Base-by-base conservation (phyloP, 148 eudicot genomes). In the Camellia granthamiana region DNA sequence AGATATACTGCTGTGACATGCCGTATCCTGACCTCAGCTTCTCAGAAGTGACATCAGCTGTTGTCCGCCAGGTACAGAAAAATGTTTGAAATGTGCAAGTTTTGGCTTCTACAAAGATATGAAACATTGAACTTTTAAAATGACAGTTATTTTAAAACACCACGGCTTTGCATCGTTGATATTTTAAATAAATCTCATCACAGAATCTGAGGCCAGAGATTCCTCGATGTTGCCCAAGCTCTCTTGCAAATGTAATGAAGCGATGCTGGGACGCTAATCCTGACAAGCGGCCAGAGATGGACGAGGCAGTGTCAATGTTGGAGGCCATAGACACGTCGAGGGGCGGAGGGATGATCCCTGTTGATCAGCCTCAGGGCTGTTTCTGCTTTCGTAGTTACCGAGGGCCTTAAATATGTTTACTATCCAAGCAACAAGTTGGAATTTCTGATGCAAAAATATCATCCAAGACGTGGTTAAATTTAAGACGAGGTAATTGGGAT, bases 1-100 rank as follows among this genome's bases (percentile, higher is more conserved):
- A 94, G 85, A 94, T 91, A 62, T 94, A 94, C 86, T 94, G 98
- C 81, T 94, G 98, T 81, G 98, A 94, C 86, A 92, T 94, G 98
- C 97, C 98, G 12, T 94, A 94, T 85, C 98, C 93, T 66, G 92
- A 92, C 73, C 92, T 92, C 78, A 94, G 98, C 80, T 94, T 94
- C 88, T 88, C 98, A 3, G 98, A 94, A 88, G 92, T 92, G 83
- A 94, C 97, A 49, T 91, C 97, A 73, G 98, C 98, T 81, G 97
- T 94, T 61, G 98, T 94, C 79, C 92, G 89, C 63, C 94, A 92
- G 92, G 98, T 94, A 87, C 18, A 54, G 42, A 30, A 4, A 66
- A 44, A 41, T 72, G 59, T 52, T 23, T 21, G 58, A 71, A 49
- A 3, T 49, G 19, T 59, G 7, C 19, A 16, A 19, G 10, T 42